phyloP scores from a whole-genome alignment of 306 rosid species.

The Glycine latifolia region DNA sequence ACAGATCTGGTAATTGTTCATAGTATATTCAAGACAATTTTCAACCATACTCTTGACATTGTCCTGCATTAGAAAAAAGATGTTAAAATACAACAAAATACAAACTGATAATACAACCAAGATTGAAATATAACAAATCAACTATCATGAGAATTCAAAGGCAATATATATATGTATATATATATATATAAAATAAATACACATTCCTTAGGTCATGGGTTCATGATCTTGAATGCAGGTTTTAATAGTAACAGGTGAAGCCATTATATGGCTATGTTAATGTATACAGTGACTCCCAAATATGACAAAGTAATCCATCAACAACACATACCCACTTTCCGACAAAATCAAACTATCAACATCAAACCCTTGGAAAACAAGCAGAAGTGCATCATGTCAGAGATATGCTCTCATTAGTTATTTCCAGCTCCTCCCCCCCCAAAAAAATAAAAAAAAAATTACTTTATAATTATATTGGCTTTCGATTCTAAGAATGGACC shows the following conservation, averaged over 20 bases:
- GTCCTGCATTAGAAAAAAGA: conserved; percentile 65
- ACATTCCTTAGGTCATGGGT: conserved; percentile 16
- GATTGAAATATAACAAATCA: conserved; percentile 1
- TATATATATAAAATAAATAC: not conserved
- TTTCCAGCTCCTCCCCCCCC: not conserved
- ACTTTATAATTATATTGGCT: not conserved
- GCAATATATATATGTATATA: conserved; percentile 17
- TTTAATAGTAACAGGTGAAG: conserved; percentile 17
- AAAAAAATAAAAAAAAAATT: no score
- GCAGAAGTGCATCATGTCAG: conserved; percentile 30
- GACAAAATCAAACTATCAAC: conserved; percentile 32
- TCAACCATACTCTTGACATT: conserved; percentile 60
- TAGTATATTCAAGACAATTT: conserved; percentile 69
- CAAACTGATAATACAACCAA: conserved; percentile 16
- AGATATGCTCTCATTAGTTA: conserved; percentile 22
- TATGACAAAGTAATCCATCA: conserved; percentile 1
- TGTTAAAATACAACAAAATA: conserved; percentile 40
- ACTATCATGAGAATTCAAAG: conserved; percentile 11
- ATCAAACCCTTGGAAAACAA: conserved; percentile 27
- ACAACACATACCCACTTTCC: conserved; percentile 25
- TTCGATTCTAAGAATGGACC: no score
- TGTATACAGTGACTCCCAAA: conserved; percentile 6
- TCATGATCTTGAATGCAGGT: not conserved
- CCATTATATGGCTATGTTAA: conserved; percentile 5
- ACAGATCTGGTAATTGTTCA: conserved; percentile 68